Evolutionary conservation across 2,329 filamentous ascomycete species (phyloP).

Genomic region (Penicillium concentricum): DNA sequence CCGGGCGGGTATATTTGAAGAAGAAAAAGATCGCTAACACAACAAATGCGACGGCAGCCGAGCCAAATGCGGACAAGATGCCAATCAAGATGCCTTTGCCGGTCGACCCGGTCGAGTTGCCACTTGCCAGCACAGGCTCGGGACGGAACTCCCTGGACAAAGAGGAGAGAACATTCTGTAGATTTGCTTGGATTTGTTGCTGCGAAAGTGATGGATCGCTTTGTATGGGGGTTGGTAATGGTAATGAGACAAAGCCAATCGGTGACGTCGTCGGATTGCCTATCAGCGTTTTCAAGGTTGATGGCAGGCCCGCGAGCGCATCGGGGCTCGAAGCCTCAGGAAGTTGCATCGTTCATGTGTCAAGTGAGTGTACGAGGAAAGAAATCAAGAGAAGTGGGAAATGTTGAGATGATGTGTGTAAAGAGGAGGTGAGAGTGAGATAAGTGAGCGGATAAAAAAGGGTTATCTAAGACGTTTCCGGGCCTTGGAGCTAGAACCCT

Average conservation of each 20-base stretch:
- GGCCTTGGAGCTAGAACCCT: not conserved
- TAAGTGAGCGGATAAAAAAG: slow-evolving; percentile 18
- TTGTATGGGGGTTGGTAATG: slow-evolving; percentile 12
- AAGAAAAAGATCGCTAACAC: slow-evolving; percentile 84
- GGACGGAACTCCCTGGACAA: slow-evolving; percentile 25
- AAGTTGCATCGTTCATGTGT: slow-evolving; percentile 43
- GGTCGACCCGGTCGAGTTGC: slow-evolving; percentile 52
- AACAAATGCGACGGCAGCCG: slow-evolving; percentile 78
- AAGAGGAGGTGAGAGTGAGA: slow-evolving; percentile 9
- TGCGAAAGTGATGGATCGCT: slow-evolving; percentile 16
- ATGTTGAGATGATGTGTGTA: slow-evolving; percentile 1
- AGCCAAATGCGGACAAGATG: slow-evolving; percentile 89
- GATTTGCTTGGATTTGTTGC: slow-evolving; percentile 27
- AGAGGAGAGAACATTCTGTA: slow-evolving; percentile 41
- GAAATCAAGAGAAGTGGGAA: not conserved
- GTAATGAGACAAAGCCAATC: slow-evolving; percentile 17
- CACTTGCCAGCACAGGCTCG: slow-evolving; percentile 33
- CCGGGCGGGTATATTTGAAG: slow-evolving; percentile 83
- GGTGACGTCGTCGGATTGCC: slow-evolving; percentile 30
- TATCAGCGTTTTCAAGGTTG: slow-evolving; percentile 35
- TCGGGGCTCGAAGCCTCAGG: slow-evolving; percentile 40
- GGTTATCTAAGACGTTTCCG: slow-evolving; percentile 32
- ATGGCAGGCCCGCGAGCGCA: slow-evolving; percentile 36
- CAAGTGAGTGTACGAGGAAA: not conserved
- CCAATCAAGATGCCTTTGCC: slow-evolving; percentile 88